phyloP scores from a whole-genome alignment of 352 stramenopile genomes.

The Phytophthora fragariae region DNA sequence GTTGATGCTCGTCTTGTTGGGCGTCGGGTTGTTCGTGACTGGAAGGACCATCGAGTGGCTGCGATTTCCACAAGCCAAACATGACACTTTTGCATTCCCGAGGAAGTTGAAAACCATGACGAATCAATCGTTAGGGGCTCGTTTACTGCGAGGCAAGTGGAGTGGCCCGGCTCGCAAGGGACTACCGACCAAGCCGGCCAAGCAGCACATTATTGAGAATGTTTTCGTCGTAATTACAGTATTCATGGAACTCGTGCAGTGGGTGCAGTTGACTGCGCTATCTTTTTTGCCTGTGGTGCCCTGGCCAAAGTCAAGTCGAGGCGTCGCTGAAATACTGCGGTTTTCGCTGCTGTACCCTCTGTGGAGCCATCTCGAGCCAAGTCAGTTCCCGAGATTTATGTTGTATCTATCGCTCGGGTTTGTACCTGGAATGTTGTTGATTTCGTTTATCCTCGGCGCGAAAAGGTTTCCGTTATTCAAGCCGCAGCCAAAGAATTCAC shows the following conservation, averaged over 20 bases:
- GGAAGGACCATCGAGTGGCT: conserved; percentile 36
- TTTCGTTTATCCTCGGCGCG: conserved; percentile 43
- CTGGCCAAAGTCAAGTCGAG: conserved; percentile 48
- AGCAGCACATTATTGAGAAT: conserved; percentile 38
- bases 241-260: conserved; percentile 54
- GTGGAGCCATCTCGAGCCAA: conserved; percentile 53
- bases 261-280: conserved; percentile 57
- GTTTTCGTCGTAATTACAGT: conserved; percentile 39
- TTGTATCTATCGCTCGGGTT: conserved; percentile 56
- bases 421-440: conserved; percentile 44
- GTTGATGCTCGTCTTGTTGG: conserved; percentile 47
- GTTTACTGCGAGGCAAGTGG: conserved; percentile 46
- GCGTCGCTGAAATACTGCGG: conserved; percentile 45
- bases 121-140: conserved; percentile 7
- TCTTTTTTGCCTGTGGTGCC: conserved; percentile 62
- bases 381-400: conserved; percentile 38
- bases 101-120: conserved; percentile 24
- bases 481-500: conserved; percentile 52
- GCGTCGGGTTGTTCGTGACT: conserved; percentile 44
- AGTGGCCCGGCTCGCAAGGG: conserved; percentile 39
- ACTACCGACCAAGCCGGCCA: conserved; percentile 33
- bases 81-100: conserved; percentile 62
- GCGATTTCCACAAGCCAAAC: conserved; percentile 41
- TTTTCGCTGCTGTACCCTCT: conserved; percentile 55
- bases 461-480: conserved; percentile 77